Evolutionary conservation across 1,284 basidiomycete species (phyloP), one percentile per base, ranked within the genome.

Genomic region (Malassezia psittaci): DNA sequence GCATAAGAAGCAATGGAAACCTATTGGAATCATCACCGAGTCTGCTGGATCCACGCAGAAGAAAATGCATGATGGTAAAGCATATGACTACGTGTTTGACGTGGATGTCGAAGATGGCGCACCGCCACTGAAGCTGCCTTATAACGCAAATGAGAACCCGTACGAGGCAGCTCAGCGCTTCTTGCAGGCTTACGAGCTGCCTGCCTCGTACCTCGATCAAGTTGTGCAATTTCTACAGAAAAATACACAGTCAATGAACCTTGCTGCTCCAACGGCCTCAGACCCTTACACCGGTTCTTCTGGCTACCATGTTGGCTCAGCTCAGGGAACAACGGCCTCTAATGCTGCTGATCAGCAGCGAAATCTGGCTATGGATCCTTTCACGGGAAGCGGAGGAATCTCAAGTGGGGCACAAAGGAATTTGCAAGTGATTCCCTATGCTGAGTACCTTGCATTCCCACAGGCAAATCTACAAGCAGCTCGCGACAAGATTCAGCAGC

Each of bases 11-110:
- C 80, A 80, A 38, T 96, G 93, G 93, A 82, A 87, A 72, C 94
- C 93, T 75, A 83, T 98, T 38, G 94, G 94, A 12, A 86, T 93
- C 63, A 91, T 98, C 4, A 89, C 94, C 3, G 93, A 93, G 69
- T 89, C 89, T 15, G 87, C 94, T 43, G 88, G 90, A 9, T 83
- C 85, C 43, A 83, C 83, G 8, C 81, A 86, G 57, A 96, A 89
- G 76, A 88, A 93, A 75, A 80, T 93, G 5, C 86, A 87, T 74
- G 65, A 77, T 37, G 94, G 94, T 32, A 85, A 85, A 72, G 93
- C 96, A 77, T 99, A 91, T 71, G 94, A 99, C 77, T 93, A 96
- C 68, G 93, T 99, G 8, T 98, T 98, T 68, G 91, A 96, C 68
- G 91, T 99, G 16, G 93, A 96, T 69, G 86, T 96, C 29, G 81